These are phyloP conservation scores for Aspergillus sp. DNA, from an alignment of 2,329 filamentous ascomycete genomes.

Conservation along the genomic window DNA sequence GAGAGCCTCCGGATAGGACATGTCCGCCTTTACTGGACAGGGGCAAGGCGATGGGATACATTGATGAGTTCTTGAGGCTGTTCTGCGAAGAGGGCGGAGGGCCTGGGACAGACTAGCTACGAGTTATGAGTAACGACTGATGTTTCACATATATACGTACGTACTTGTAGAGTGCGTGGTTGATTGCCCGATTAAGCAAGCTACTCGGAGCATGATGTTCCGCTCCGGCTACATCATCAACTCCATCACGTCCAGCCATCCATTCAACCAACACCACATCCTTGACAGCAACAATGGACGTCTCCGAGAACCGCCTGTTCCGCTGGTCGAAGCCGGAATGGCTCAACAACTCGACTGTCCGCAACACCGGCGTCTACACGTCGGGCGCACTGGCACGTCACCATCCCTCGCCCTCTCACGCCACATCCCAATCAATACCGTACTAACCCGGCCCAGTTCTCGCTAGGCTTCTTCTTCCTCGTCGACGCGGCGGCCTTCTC, in stretches of 20 bases:
- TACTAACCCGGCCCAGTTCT: slow-evolving; percentile 43
- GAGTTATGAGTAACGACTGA: slow-evolving; percentile 9
- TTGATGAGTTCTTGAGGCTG: slow-evolving; percentile 32
- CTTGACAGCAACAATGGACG: slow-evolving; percentile 22
- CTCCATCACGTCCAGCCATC: slow-evolving; percentile 1
- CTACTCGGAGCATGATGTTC: slow-evolving; percentile 8
- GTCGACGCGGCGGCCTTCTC: slow-evolving; percentile 58
- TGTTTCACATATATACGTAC: too few relatives aligned
- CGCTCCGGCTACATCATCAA: slow-evolving; percentile 15
- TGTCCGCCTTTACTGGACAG: slow-evolving; percentile 22
- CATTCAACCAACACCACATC: neutral
- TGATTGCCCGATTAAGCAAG: too few relatives aligned
- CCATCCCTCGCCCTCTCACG: slow-evolving; percentile 7
- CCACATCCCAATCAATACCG: slow-evolving; percentile 1
- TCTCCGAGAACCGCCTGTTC: slow-evolving; percentile 50
- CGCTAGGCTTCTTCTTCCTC: slow-evolving; percentile 60
- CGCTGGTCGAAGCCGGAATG: slow-evolving; percentile 59
- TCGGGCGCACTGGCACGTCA: slow-evolving; percentile 54
- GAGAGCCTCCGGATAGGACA: slow-evolving; percentile 8
- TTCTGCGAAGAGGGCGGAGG: slow-evolving; percentile 31
- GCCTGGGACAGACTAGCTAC: slow-evolving; percentile 11
- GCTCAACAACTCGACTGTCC: slow-evolving; percentile 55
- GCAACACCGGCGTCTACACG: slow-evolving; percentile 57
- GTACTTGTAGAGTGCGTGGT: too few relatives aligned
- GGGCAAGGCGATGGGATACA: slow-evolving; percentile 31